phyloP scores from a whole-genome alignment of 805 yeast species.

The Saturnispora ahearnii region DNA sequence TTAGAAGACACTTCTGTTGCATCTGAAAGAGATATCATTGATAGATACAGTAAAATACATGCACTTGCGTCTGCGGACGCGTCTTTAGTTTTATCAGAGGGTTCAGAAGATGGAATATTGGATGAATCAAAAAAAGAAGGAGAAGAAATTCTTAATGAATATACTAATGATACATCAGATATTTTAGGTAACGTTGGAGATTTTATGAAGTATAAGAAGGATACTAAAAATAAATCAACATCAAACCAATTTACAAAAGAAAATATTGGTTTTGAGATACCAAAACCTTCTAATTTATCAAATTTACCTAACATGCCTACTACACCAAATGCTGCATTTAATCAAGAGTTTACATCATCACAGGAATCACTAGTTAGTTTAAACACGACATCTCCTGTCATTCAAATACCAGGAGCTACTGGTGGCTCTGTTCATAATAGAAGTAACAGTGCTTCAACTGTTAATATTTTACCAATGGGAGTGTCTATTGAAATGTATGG shows the following conservation, averaged over 20 bases:
- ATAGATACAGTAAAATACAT: constrained; percentile 1
- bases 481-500: constrained; percentile 83
- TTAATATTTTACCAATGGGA: constrained; percentile 28
- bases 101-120: neutral
- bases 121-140: neutral
- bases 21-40: constrained; percentile 4
- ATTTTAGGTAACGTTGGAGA: too few species aligned
- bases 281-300: neutral
- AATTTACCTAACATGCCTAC: neutral
- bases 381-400: neutral
- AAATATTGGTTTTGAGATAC: neutral
- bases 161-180: too few species aligned
- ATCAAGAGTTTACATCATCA: neutral
- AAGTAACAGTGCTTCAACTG: neutral
- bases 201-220: too few species aligned
- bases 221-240: too few species aligned
- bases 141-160: neutral
- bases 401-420: neutral
- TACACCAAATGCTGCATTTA: neutral
- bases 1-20: constrained; percentile 1
- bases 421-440: neutral
- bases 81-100: neutral
- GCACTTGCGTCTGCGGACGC: neutral
- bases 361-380: neutral
- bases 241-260: neutral